A percentile compares a stretch with the other conserved stretches of the same genome.
Evolutionary conservation across 1,284 basidiomycete species (phyloP).

Genomic region (Schizophyllum amplum): DNA sequence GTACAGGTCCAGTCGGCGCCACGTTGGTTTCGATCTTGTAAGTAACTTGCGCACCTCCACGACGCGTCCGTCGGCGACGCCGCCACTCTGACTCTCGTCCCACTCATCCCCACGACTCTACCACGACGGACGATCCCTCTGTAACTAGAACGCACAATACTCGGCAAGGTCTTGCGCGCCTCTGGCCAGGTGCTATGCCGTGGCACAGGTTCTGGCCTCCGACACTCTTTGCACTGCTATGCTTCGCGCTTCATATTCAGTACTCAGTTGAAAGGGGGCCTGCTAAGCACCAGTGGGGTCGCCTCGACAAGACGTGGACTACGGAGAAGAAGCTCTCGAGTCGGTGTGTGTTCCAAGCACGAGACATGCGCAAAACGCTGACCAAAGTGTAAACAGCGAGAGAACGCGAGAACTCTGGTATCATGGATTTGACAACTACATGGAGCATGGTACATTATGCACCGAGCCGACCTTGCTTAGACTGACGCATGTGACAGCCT

Average conservation of each 20-base stretch:
- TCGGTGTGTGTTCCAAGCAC: constrained; percentile 35
- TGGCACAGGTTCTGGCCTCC: constrained; percentile 56
- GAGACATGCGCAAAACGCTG: not conserved
- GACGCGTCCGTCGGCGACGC: not conserved
- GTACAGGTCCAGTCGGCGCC: not conserved
- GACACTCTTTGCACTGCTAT: constrained; percentile 39
- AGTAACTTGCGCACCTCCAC: not conserved
- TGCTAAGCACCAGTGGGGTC: constrained; percentile 23
- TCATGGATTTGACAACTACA: constrained; percentile 77
- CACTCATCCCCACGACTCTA: not conserved
- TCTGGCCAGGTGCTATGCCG: constrained; percentile 37
- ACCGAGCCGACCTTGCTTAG: not conserved
- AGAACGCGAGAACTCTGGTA: constrained; percentile 71
- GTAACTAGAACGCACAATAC: not conserved
- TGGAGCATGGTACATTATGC: constrained; percentile 54
- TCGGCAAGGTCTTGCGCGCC: not conserved
- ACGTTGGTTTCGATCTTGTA: not conserved
- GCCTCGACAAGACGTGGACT: constrained; percentile 41
- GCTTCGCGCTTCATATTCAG: constrained; percentile 37
- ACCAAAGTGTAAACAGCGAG: constrained; percentile 37
- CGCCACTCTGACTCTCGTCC: not conserved
- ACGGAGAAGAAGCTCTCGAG: constrained; percentile 48
- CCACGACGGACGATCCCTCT: not conserved
- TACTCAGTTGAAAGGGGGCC: constrained; percentile 29
- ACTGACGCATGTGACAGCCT: constrained; percentile 38